phyloP scores from a whole-genome alignment of 2,329 filamentous ascomycete species.

The Nemania bipapillata region DNA sequence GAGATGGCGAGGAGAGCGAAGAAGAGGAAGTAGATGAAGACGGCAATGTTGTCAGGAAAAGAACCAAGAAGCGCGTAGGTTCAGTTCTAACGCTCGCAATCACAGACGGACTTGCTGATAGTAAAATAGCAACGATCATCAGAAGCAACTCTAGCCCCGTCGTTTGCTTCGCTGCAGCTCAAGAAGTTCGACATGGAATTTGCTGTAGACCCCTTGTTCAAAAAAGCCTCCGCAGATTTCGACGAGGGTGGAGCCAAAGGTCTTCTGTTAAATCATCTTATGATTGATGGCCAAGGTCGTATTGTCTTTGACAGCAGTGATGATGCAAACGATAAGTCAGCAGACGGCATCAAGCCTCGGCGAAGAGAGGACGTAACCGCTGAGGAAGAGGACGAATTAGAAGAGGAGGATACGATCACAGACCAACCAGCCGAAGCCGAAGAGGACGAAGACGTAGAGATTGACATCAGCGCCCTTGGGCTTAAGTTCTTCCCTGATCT shows the following conservation, averaged over 20 bases:
- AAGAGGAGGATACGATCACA: conserved; percentile 52
- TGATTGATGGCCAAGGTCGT: conserved; percentile 88
- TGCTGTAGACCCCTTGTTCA: conserved; percentile 96
- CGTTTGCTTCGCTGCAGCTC: conserved; percentile 86
- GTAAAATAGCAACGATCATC: conserved; percentile 74
- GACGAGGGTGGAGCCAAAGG: conserved; percentile 98
- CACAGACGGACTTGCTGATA: conserved; percentile 38
- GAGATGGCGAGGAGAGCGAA: conserved; percentile 74
- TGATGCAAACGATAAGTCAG: conserved; percentile 70
- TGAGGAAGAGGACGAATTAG: conserved; percentile 55
- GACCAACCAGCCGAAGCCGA: conserved; percentile 58
- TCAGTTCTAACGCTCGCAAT: not conserved
- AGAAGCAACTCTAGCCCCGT: conserved; percentile 90
- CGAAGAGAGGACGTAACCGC: conserved; percentile 52
- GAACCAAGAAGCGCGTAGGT: conserved; percentile 78
- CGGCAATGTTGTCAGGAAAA: conserved; percentile 66
- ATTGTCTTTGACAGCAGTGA: conserved; percentile 99
- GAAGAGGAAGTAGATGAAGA: conserved; percentile 73
- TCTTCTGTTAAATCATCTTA: conserved; percentile 92
- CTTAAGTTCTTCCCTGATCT: conserved; percentile 88
- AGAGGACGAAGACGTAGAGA: conserved; percentile 72
- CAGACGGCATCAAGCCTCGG: conserved; percentile 54
- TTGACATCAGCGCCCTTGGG: conserved; percentile 80
- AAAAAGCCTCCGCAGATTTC: conserved; percentile 97
- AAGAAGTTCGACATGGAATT: conserved; percentile 99